Base-by-base conservation (phyloP, 116 monocot species). In the Posidonia oceanica region DNA sequence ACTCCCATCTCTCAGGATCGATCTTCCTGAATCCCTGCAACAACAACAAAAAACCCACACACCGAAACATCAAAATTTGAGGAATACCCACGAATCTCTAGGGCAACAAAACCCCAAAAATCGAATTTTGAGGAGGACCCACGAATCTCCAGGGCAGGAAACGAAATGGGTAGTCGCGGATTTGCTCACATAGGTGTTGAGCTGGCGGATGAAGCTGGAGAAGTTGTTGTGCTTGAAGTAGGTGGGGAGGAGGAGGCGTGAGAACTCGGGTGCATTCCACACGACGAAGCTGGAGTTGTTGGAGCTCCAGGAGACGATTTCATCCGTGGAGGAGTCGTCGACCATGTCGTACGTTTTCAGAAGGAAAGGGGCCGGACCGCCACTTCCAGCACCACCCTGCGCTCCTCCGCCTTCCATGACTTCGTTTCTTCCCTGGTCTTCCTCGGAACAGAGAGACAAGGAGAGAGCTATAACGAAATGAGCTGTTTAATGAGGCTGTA, bases 221-320 rank as follows among this genome's bases (percentile, higher is more conserved):
- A 91, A 91, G 72, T 96, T 96, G 76, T 77, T 96, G 88, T 96
- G 95, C 83, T 96, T 96, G 86, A 96, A 96, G 72, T 86, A 96
- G 75, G 80, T 76, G 36, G 95, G 95, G 56, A 96, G 91, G 39
- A 96, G 86, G 52, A 77, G 70, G 39, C 88, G 73, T 38, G 88
- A 81, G 81, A 96, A 96, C 16, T 96, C 88, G 52, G 91, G 86
- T 15, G 91, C 81, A 60, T 96, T 82, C 91, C 91, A 96, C 61
- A 96, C 95, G 72, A 96, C 78, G 85, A 96, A 96, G 80, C 95
- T 91, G 44, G 71, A 21, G 56, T 69, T 71, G 36, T 63, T 21
- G 66, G 75, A 22, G 83, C 84, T 84, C 95, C 95, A 96, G 15
- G 88, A 91, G n/a, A 96, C 95, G 72, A 96, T 82, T 59, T 75